Conservation (phyloP, 2,329 filamentous ascomycete genomes). For the Leptographium radiaticola region DNA sequence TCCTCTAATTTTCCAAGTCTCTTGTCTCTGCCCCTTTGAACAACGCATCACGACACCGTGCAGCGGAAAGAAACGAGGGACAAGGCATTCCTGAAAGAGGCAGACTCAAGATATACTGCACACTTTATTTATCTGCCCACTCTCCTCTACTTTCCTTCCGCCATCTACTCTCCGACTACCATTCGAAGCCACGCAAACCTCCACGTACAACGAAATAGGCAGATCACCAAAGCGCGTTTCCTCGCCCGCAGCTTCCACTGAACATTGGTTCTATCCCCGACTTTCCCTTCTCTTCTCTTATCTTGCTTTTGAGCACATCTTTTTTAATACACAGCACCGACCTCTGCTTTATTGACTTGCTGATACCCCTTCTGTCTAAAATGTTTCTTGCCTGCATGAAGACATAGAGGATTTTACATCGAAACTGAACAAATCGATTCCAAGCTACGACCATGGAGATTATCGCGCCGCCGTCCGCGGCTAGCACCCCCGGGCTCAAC, state of each 20-base stretch:
- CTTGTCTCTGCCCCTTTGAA: not conserved
- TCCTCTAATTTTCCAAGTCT: constrained; percentile 1
- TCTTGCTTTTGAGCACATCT: not conserved
- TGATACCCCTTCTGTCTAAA: not conserved
- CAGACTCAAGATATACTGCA: not conserved
- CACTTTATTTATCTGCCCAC: not conserved
- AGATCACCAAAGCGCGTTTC: not conserved
- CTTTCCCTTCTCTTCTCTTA: not conserved
- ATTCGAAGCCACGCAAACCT: not conserved
- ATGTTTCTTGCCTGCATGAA: not conserved
- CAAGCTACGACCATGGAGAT: constrained; percentile 33
- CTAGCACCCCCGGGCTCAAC: constrained; percentile 30
- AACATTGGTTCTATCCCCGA: not conserved
- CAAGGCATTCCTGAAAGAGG: not conserved
- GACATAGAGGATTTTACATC: constrained; percentile 2
- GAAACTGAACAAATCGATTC: not conserved
- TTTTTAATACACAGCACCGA: not conserved
- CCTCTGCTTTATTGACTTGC: not conserved
- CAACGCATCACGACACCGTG: not conserved
- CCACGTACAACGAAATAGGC: not conserved
- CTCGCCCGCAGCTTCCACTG: not conserved
- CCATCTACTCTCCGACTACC: not conserved
- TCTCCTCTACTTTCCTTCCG: not conserved
- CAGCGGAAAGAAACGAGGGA: not conserved
- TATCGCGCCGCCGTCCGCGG: constrained; percentile 27